These are phyloP conservation scores for Globisporangium heterothallicum DNA, from an alignment of 352 stramenopile species.

Conservation along the genomic window DNA sequence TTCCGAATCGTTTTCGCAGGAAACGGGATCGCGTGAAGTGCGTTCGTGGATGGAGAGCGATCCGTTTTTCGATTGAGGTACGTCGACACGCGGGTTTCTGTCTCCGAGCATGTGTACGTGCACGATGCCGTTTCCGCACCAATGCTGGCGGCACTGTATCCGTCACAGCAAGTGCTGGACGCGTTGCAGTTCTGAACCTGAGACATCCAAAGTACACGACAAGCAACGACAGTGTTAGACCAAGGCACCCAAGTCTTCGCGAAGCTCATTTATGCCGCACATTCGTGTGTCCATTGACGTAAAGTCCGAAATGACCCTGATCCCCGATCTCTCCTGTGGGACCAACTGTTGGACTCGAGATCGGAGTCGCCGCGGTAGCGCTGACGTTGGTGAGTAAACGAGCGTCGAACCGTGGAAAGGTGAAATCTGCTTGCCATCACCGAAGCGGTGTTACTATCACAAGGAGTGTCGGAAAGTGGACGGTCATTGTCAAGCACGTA, in stretches of 20 bases:
- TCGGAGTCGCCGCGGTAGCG: slow-evolving; percentile 16
- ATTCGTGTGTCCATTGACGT: slow-evolving; percentile 84
- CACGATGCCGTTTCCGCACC: slow-evolving; percentile 19
- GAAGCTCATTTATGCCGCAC: slow-evolving; percentile 18
- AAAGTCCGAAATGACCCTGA: slow-evolving; percentile 88
- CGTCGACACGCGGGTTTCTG: slow-evolving; percentile 25
- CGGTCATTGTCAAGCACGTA: slow-evolving; percentile 12
- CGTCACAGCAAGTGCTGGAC: slow-evolving; percentile 82
- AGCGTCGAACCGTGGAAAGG: slow-evolving; percentile 74
- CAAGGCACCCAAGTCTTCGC: background rate
- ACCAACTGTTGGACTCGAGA: slow-evolving; percentile 56
- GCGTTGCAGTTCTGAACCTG: slow-evolving; percentile 90
- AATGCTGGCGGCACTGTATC: slow-evolving; percentile 17
- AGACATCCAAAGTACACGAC: background rate
- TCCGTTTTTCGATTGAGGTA: slow-evolving; percentile 33
- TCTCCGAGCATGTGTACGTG: slow-evolving; percentile 38
- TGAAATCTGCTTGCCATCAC: no score
- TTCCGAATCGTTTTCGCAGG: slow-evolving; percentile 41
- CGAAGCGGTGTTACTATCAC: no score
- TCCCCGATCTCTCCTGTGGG: slow-evolving; percentile 80
- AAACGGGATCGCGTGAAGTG: slow-evolving; percentile 25
- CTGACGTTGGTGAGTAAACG: slow-evolving; percentile 72
- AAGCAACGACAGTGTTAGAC: background rate
- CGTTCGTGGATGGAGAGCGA: slow-evolving; percentile 41
- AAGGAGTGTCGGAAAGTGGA: no score